Conservation (phyloP, 495 filamentous ascomycete genomes). For the Terfezia boudieri region DNA sequence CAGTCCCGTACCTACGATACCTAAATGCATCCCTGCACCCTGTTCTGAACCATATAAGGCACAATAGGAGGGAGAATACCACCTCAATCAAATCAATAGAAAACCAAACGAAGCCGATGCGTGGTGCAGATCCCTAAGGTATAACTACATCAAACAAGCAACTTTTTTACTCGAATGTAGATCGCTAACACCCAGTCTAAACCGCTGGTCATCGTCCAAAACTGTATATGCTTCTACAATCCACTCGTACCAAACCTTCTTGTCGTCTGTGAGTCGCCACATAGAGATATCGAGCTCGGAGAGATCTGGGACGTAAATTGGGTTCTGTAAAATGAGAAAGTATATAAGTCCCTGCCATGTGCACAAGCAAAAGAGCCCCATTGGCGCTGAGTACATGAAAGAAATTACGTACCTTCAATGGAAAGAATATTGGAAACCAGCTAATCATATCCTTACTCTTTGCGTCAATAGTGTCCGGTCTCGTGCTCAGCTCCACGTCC, state of each 20-base stretch:
- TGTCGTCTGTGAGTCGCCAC: constrained; percentile 83
- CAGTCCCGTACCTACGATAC: too few species aligned
- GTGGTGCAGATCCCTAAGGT: too few species aligned
- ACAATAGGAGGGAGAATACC: too few species aligned
- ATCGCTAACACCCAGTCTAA: constrained; percentile 60
- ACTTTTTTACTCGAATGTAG: constrained; percentile 75
- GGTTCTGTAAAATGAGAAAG: constrained; percentile 32
- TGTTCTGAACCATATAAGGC: too few species aligned
- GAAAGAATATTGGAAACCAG: constrained; percentile 98
- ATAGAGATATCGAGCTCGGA: constrained; percentile 74
- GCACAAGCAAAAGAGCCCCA: constrained; percentile 45
- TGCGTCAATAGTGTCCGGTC: constrained; percentile 71
- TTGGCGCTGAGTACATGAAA: constrained; percentile 23
- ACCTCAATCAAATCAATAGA: too few species aligned
- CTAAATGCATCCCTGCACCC: too few species aligned
- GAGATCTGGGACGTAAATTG: constrained; percentile 66
- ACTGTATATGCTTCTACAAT: constrained; percentile 60
- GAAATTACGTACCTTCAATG: constrained; percentile 52
- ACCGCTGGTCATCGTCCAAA: constrained; percentile 35
- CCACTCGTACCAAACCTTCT: constrained; percentile 99
- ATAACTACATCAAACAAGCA: constrained; percentile 63
- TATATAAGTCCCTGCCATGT: not conserved
- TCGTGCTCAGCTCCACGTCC: constrained; percentile 69
- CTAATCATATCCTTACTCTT: constrained; percentile 95
- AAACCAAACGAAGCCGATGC: too few species aligned